Base-by-base conservation (phyloP, 2,329 filamentous ascomycete genomes). In the Cadophora sp. region DNA sequence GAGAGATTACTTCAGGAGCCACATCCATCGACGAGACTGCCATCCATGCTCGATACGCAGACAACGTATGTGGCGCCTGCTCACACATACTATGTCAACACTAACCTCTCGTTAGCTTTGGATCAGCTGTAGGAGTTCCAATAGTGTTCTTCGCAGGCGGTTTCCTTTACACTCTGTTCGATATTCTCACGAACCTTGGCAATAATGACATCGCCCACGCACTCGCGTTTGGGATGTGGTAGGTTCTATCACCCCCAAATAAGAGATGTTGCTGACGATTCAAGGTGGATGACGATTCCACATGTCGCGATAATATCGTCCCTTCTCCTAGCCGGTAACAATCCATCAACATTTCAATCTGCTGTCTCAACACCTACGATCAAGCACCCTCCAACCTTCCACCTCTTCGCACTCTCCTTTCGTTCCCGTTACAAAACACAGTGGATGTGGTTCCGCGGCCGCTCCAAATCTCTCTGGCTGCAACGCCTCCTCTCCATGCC, bases 111-210 rank as follows among this genome's bases (percentile, higher is more conserved):
- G 22, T 14, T 12, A 65, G 62, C 7, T 71, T 71, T 27, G 72
- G 68, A 19, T 66, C 70, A 4, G 63, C 69, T 22, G 67, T 74
- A 9, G 71, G 73, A n/a, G 68, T 68, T 11, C 71, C 73, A 11
- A 58, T 74, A 3, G 73, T 72, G 3, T 74, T 74, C 65, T 74
- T 71, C 64, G 63, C 69, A 4, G 73, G 70, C 6, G 65, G 67
- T 5, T 74, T 73, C 37, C 55, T 72, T 14, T 73, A 67, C 63
- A 61, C 65, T 3, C 37, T 69, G 2, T 62, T 68, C 19, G 59
- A 66, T 12, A 58, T 66, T 58, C 56, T 66, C 4, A 43, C 43
- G 6, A 37, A 29, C 22, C 37, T 71, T 40, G 69, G 69, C 11
- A 64, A 71, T 31, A 71, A 71, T 22, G 68, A 71, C 34, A 71